Conservation (phyloP, 2,329 filamentous ascomycete genomes). For the Claviceps sorghi region DNA sequence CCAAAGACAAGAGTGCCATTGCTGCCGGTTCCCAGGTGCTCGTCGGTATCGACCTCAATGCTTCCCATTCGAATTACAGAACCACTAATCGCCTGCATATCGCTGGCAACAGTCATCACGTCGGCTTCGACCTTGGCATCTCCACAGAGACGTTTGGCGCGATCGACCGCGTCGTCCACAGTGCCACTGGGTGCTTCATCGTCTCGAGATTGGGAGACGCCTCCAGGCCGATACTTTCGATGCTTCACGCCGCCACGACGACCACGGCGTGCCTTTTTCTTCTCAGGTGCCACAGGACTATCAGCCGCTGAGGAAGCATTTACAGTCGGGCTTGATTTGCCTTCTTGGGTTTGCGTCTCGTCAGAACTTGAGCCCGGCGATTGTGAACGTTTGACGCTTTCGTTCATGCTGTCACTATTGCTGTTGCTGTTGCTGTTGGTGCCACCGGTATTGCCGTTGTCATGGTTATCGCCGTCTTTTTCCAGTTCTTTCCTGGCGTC, state of each 20-base stretch:
- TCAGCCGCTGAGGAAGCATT: not conserved
- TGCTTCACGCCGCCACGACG: slow-evolving; percentile 58
- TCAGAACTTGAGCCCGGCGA: not conserved
- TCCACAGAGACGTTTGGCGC: slow-evolving; percentile 43
- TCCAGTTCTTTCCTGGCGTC: not conserved
- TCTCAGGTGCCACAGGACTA: slow-evolving; percentile 20
- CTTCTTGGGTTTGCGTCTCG: not conserved
- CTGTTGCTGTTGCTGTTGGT: not conserved
- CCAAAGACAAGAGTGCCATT: slow-evolving; percentile 95
- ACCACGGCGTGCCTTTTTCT: slow-evolving; percentile 56
- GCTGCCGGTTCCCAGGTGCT: slow-evolving; percentile 63
- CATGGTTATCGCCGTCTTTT: not conserved
- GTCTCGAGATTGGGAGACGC: slow-evolving; percentile 34
- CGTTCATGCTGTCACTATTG: not conserved
- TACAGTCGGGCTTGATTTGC: not conserved
- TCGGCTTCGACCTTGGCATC: slow-evolving; percentile 44
- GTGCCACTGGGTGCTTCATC: slow-evolving; percentile 30
- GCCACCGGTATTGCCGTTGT: not conserved
- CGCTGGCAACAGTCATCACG: slow-evolving; percentile 39
- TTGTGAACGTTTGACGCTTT: not conserved
- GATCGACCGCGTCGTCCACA: slow-evolving; percentile 47
- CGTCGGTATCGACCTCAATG: slow-evolving; percentile 48
- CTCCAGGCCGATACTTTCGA: slow-evolving; percentile 41
- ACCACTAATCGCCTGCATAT: slow-evolving; percentile 45
- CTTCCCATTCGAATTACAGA: slow-evolving; percentile 47